Conservation (phyloP, 495 filamentous ascomycete species). For the Penicillium daleae region DNA sequence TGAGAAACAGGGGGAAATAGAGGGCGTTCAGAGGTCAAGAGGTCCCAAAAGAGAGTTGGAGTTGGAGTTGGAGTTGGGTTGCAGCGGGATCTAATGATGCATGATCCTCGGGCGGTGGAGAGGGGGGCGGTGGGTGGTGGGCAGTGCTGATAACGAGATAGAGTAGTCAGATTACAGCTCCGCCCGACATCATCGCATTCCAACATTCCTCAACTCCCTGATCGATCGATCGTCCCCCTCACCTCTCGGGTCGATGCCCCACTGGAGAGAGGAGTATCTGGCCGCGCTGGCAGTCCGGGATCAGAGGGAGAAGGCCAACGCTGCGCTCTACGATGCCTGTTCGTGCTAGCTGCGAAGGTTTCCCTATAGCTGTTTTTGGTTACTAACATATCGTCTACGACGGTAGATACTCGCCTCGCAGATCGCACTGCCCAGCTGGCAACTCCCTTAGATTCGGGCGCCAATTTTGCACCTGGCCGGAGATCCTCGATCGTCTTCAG, state of each 20-base stretch:
- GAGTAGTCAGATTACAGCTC: conserved; percentile 13
- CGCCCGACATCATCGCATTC: conserved; percentile 24
- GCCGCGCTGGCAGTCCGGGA: conserved; percentile 59
- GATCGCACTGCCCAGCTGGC: conserved; percentile 67
- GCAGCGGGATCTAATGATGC: conserved; percentile 42
- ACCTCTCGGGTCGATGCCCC: conserved; percentile 41
- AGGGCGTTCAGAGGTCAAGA: conserved; percentile 11
- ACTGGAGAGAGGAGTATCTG: conserved; percentile 63
- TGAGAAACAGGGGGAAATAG: not conserved
- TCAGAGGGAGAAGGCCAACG: conserved; percentile 58
- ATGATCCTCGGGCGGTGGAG: conserved; percentile 40
- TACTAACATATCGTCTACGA: conserved; percentile 29
- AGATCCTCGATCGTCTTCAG: conserved; percentile 8
- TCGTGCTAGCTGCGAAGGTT: conserved; percentile 21
- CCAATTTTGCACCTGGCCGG: conserved; percentile 14
- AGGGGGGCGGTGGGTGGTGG: conserved; percentile 36
- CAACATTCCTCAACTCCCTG: conserved; percentile 23
- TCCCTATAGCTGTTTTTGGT: conserved; percentile 9
- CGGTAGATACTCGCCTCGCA: conserved; percentile 67
- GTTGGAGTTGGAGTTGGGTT: conserved; percentile 34
- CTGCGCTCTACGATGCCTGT: conserved; percentile 62
- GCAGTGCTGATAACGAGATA: conserved; percentile 32
- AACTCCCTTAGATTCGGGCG: conserved; percentile 10
- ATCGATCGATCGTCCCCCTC: conserved; percentile 26
- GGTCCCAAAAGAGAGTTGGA: conserved; percentile 19